A percentile compares a stretch with the other conserved stretches of the same genome.
Conservation (phyloP, 305 asterid species). For the Striga hermonthica region DNA sequence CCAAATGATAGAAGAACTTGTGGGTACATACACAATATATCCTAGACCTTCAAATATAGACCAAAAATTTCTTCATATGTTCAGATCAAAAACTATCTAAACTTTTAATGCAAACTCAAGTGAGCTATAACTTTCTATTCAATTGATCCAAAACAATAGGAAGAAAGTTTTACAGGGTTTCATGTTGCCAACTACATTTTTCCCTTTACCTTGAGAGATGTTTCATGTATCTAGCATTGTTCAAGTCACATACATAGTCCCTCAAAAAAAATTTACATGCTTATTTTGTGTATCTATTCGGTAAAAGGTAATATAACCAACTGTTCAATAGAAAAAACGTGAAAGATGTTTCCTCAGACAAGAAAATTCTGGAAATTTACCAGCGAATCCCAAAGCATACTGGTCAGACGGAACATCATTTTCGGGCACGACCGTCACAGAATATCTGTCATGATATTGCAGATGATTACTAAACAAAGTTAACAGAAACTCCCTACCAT, state of each 20-base stretch:
- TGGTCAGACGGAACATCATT: conserved; percentile 67
- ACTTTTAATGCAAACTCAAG: not conserved
- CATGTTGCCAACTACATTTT: not conserved
- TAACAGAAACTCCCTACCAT: no score
- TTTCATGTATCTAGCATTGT: not conserved
- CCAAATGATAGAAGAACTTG: conserved; percentile 15
- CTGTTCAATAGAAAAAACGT: not conserved
- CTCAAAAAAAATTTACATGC: not conserved
- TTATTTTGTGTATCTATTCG: no score
- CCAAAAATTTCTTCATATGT: not conserved
- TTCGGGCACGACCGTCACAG: conserved; percentile 64
- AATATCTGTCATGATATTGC: conserved; percentile 56
- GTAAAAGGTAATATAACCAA: no score
- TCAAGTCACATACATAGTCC: not conserved
- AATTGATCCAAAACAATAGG: not conserved
- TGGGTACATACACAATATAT: not conserved
- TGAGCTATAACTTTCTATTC: not conserved
- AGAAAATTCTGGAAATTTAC: conserved; percentile 37
- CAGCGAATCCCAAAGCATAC: conserved; percentile 81
- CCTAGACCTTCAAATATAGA: not conserved
- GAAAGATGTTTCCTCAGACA: not conserved
- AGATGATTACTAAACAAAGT: no score
- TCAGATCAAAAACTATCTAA: not conserved
- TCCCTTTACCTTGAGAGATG: no score
- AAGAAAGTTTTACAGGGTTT: not conserved